These are phyloP conservation scores for Otatea glauca DNA, from an alignment of 176 grass and related monocot genomes.

Conservation along the genomic window DNA sequence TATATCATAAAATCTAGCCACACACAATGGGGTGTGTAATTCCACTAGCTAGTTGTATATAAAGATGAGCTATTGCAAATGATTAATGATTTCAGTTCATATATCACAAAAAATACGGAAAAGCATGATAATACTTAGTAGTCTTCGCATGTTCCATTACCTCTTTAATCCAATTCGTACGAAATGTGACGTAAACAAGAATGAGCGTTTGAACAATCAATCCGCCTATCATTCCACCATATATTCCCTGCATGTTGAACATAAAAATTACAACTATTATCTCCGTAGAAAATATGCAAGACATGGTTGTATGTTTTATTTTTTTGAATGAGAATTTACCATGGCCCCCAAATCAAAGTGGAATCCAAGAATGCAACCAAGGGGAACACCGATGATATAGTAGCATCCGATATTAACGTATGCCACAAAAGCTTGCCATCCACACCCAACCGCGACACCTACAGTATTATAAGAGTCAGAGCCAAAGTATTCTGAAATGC, in stretches of 20 bases:
- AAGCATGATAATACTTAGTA: too few relatives aligned
- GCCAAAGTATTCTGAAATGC: too few relatives aligned
- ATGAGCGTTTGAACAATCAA: conserved; percentile 22
- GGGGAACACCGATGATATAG: conserved; percentile 59
- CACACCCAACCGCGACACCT: conserved; percentile 73
- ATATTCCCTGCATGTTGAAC: conserved; percentile 31
- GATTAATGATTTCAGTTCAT: too few relatives aligned
- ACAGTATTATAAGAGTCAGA: background rate
- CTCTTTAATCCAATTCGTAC: conserved; percentile 42
- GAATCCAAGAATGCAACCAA: conserved; percentile 61
- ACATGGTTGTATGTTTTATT: background rate
- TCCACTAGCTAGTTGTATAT: too few relatives aligned
- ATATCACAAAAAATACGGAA: too few relatives aligned
- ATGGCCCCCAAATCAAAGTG: conserved; percentile 55
- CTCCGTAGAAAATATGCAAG: background rate
- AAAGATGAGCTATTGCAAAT: too few relatives aligned
- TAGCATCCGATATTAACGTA: conserved; percentile 77
- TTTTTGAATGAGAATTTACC: conserved; percentile 2
- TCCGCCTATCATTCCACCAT: conserved; percentile 41
- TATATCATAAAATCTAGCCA: too few relatives aligned
- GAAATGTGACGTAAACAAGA: conserved; percentile 22
- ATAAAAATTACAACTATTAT: background rate
- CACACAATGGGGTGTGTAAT: too few relatives aligned
- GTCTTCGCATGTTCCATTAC: background rate
- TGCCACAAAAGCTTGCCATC: conserved; percentile 74